Evolutionary conservation across 1,139 yeast genomes (phyloP), one percentile per base, ranked within the genome.

Genomic region (Debaryomyces sp.): DNA sequence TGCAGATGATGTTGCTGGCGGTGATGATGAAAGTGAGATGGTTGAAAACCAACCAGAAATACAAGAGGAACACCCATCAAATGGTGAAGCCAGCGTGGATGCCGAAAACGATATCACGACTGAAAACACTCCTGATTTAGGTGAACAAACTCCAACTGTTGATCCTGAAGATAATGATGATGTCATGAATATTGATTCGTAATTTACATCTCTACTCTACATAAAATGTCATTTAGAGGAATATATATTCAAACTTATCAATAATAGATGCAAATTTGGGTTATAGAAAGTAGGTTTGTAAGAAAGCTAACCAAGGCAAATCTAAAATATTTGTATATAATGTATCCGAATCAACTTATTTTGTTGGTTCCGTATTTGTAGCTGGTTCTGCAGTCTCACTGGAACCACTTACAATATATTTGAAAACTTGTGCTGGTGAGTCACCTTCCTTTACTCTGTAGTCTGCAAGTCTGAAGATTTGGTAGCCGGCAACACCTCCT

Each of bases 401-500:
- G 23, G 43, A 41, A 21, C 43, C 89, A 48, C 75, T 70, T 35
- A 83, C 48, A 46, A 90, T 74, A 66, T 88, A 86, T 49, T 75
- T 66, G 48, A 82, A 51, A n/a, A 84, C 80, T 61, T 85, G 81
- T 22, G 67, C 52, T 15, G 83, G 67, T 17, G 83, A 62, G 55
- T 77, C 82, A n/a, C 82, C 82, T 41, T 57, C 64, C 4, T 59
- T 71, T 48, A 63, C 56, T 73, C 91, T 87, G 75, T 83, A 89
- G 54, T 77, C 72, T 59, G 75, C 76, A 47, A 94, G 81, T 71
- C 99, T 82, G 45, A 73, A 62, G 42, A 94, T 71, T 75, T 94
- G 99, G 66, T 78, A 83, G 29, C 95, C 90, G 3, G 97, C 97
- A 41, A 95, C 96, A 36, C 85, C 75, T 26, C 96, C 97, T 53